Conservation (phyloP, 208 protist genomes). For the Leishmania aethiopica region DNA sequence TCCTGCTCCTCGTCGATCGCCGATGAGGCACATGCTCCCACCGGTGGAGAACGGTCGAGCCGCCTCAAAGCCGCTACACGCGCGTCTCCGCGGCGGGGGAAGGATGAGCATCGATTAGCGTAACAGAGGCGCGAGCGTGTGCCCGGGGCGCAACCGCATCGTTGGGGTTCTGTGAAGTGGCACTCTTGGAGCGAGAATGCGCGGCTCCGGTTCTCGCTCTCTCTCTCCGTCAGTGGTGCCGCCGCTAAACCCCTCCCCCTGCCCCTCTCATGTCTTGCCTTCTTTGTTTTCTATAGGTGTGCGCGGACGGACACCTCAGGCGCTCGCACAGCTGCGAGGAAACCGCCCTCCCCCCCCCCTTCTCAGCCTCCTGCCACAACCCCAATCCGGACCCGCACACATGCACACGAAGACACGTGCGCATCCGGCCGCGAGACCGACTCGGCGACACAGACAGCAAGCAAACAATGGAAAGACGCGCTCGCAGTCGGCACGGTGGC, state of each 20-base stretch:
- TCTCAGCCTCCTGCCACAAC: conserved; percentile 1
- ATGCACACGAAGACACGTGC: neutral
- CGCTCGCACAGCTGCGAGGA: neutral
- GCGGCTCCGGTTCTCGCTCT: neutral
- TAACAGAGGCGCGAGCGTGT: neutral
- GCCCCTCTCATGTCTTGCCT: neutral
- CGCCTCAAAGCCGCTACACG: conserved; percentile 16
- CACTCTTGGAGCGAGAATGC: neutral
- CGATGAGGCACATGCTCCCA: conserved; percentile 49
- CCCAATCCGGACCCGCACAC: neutral
- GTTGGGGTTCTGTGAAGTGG: neutral
- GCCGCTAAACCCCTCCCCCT: neutral
- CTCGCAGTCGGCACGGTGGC: neutral
- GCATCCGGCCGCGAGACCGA: no score
- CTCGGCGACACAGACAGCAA: neutral
- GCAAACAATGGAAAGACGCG: neutral
- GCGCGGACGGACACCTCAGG: neutral
- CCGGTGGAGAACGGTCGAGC: conserved; percentile 41
- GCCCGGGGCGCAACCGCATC: no score
- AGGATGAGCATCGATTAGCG: neutral
- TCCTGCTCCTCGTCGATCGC: conserved; percentile 39
- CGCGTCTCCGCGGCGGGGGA: neutral
- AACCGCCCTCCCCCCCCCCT: no score
- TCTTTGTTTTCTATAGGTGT: no score
- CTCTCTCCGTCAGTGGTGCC: neutral